These are phyloP conservation scores for Pelargonium australe DNA, from an alignment of 441 rosid species.

Conservation along the genomic window DNA sequence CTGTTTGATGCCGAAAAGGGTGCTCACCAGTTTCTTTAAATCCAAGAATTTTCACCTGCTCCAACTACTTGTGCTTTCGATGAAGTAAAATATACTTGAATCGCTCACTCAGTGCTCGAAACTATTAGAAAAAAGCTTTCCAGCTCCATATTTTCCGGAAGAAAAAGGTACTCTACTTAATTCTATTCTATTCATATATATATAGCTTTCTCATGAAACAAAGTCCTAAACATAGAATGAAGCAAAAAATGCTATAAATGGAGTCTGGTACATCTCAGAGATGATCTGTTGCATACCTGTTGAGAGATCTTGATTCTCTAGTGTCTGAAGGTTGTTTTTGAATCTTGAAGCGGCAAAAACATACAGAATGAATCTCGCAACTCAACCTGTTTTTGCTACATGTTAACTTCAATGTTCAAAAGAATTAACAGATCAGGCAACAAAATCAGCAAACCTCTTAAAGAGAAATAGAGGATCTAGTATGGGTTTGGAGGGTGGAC, in stretches of 20 bases:
- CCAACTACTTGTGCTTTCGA: constrained; percentile 1
- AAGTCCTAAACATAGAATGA: not conserved
- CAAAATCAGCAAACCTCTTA: too few species aligned
- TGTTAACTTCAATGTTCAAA: too few species aligned
- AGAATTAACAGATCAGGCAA: too few species aligned
- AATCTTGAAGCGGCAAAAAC: not conserved
- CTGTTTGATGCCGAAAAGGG: not conserved
- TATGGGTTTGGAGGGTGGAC: not conserved
- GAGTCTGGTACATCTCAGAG: not conserved
- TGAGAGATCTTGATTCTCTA: constrained; percentile 2
- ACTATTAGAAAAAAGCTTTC: not conserved
- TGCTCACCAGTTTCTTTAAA: not conserved
- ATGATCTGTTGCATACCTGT: constrained; percentile 9
- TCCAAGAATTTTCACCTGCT: not conserved
- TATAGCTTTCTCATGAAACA: not conserved
- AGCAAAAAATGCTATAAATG: not conserved
- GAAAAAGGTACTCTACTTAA: not conserved
- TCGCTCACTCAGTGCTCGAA: not conserved
- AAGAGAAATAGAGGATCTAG: too few species aligned
- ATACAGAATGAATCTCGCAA: not conserved
- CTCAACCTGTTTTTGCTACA: not conserved
- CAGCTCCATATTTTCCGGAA: not conserved
- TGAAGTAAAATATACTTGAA: not conserved
- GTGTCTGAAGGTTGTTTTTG: too few species aligned
- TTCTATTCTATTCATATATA: too few species aligned